Conservation (phyloP, 176 grass and related monocot genomes). For the Bothriochloa decipiens region DNA sequence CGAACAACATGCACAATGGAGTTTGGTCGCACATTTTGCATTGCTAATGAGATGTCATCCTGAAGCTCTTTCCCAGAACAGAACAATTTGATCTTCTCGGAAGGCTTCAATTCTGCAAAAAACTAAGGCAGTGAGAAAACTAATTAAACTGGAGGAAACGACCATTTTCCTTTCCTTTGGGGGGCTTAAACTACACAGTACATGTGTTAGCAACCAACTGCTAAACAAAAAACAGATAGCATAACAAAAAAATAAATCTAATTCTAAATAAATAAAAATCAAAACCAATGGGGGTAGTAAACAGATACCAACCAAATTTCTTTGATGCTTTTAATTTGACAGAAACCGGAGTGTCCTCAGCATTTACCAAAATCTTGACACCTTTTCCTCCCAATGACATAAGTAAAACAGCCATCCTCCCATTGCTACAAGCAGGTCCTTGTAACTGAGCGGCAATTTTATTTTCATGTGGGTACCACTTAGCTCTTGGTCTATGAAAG, state of each 20-base stretch:
- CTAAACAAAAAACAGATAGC: conserved; percentile 4
- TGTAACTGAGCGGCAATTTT: conserved; percentile 67
- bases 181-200: conserved; percentile 12
- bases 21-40: conserved; percentile 71
- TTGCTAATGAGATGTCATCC: conserved; percentile 67
- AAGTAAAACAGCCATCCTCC: conserved; percentile 78
- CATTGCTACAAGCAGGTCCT: conserved; percentile 60
- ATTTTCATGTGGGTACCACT: conserved; percentile 94
- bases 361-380: conserved; percentile 74
- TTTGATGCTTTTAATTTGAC: conserved; percentile 90
- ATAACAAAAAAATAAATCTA: not conserved
- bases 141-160: not conserved
- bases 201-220: conserved; percentile 4
- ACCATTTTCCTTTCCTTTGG: not conserved
- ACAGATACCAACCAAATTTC: conserved; percentile 72
- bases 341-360: conserved; percentile 74
- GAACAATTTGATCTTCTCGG: conserved; percentile 80
- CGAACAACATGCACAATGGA: conserved; percentile 90
- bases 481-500: conserved; percentile 91
- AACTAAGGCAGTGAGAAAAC: conserved; percentile 11
- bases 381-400: conserved; percentile 88
- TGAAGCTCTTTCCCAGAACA: conserved; percentile 85
- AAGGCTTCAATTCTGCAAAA: conserved; percentile 75
- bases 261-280: conserved; percentile 13
- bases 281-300: conserved; percentile 17